Base-by-base conservation (phyloP, 1,284 basidiomycete species). In the Salmacisia buchloeana region DNA sequence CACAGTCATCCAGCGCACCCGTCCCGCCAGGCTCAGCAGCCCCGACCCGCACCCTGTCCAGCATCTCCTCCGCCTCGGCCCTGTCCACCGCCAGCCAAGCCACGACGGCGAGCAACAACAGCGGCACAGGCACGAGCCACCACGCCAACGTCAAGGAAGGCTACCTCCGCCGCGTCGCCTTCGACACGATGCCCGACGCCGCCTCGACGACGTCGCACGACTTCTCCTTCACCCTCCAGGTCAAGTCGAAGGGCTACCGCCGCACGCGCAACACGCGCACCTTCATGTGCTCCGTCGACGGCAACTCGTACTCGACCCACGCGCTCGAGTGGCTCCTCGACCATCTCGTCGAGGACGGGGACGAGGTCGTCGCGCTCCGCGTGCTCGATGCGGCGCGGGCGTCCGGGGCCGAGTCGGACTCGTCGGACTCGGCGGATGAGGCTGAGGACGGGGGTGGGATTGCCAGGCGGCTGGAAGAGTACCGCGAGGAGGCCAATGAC, bases 301-400 rank as follows among this genome's bases (percentile, higher is more conserved):
- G 89, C 0, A 94, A 97, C 74, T 57, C 66, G 38, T 69, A 62
- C 41, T 58, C 56, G 13, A 38, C 35, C 57, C 69, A 69, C 2
- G 75, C 77, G 25, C 69, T 77, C 13, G 75, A 76, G 43, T 77
- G 75, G 77, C 67, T 88, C 43, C 85, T 97, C 68, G 90, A 93
- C 74, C 85, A 85, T 58, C 83, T 97, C 9, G 87, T 89, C 9
- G 91, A 94, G 81, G 92, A 97, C 69, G 91, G 91, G 3, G 94
- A 97, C 79, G 94, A 97, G 80, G 83, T 97, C 31, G 88, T 98
- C 61, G 90, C 97, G 3, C 89, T 92, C 64, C 84, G 94, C 43
- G 93, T 96, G 1, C 86, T 94, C 23, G 92, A 94, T 33, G 49
- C 49, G 3, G 49, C 49, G 29, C 10, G 34, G 18, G 25, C 49